Evolutionary conservation across 345 rosid species (phyloP).

Genomic region (Euphorbia pulcherrima): DNA sequence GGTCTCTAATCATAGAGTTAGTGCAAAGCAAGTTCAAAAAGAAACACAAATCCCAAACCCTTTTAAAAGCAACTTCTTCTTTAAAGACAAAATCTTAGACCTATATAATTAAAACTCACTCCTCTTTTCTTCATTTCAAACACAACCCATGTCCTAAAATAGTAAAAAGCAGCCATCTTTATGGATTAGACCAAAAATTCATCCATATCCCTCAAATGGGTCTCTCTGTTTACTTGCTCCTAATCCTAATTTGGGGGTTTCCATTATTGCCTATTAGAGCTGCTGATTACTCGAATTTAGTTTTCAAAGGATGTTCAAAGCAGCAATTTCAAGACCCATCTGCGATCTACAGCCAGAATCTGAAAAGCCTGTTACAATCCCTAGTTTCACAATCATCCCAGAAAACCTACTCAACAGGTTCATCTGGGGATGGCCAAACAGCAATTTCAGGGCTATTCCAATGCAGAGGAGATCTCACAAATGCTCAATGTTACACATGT

Average conservation of each 20-base stretch:
- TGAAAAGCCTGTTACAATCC: conserved; percentile 45
- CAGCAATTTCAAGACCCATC: conserved; percentile 63
- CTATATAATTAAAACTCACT: neutral
- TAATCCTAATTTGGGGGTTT: conserved; percentile 15
- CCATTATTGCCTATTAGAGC: conserved; percentile 9
- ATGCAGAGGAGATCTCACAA: conserved; percentile 83
- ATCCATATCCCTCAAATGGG: conserved; percentile 21
- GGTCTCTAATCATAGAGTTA: neutral
- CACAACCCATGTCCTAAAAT: conserved; percentile 12
- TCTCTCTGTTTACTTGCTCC: conserved; percentile 15
- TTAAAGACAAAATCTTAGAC: conserved; percentile 3
- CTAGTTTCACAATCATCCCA: conserved; percentile 60
- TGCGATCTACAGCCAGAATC: conserved; percentile 53
- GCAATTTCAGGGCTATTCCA: conserved; percentile 65
- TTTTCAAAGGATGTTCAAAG: conserved; percentile 72
- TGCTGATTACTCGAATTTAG: conserved; percentile 45
- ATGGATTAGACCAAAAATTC: conserved; percentile 1
- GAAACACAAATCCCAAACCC: neutral
- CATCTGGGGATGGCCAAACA: conserved; percentile 49
- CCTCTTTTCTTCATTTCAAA: conserved; percentile 3
- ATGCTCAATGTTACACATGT: conserved; percentile 50
- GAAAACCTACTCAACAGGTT: conserved; percentile 38
- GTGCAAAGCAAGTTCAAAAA: neutral
- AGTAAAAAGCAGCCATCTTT: conserved; percentile 10
- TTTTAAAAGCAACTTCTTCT: conserved; percentile 6